These are phyloP conservation scores for Fistulinella prunicolor DNA, from an alignment of 768 basidiomycete species.

Conservation along the genomic window DNA sequence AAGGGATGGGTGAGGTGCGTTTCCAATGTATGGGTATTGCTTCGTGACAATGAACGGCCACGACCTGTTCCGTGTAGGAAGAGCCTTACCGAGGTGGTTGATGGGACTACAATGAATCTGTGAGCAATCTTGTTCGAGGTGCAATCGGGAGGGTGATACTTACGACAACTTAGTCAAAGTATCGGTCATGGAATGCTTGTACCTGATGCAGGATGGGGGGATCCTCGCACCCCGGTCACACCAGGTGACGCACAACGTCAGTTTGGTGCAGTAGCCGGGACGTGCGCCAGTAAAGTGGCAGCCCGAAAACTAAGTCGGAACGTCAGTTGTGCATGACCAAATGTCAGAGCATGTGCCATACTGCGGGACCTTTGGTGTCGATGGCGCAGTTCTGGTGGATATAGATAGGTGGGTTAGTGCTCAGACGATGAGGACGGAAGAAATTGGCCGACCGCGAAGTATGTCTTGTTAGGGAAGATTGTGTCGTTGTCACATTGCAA, in stretches of 20 bases:
- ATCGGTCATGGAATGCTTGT: background rate
- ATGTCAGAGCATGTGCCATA: background rate
- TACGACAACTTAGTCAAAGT: background rate
- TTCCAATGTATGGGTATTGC: background rate
- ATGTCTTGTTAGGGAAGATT: conserved; percentile 2
- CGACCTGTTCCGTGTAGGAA: background rate
- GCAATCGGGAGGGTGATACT: background rate
- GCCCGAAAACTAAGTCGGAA: background rate
- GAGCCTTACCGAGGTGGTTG: background rate
- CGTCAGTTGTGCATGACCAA: background rate
- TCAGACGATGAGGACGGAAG: background rate
- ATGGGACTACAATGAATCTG: background rate
- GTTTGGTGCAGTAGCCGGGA: background rate
- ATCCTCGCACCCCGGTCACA: background rate
- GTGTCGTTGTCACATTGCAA: conserved; percentile 3
- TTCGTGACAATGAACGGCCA: background rate
- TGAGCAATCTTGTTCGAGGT: background rate
- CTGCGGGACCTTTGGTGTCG: background rate
- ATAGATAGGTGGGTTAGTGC: background rate
- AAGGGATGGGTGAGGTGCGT: background rate
- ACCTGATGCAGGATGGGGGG: background rate
- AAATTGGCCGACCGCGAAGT: conserved; percentile 1
- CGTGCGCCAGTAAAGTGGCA: background rate
- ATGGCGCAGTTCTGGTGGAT: background rate
- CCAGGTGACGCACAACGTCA: background rate